These are phyloP conservation scores for Pseudonitzschia pungens DNA, from an alignment of 108 stramenopile species.

Conservation along the genomic window DNA sequence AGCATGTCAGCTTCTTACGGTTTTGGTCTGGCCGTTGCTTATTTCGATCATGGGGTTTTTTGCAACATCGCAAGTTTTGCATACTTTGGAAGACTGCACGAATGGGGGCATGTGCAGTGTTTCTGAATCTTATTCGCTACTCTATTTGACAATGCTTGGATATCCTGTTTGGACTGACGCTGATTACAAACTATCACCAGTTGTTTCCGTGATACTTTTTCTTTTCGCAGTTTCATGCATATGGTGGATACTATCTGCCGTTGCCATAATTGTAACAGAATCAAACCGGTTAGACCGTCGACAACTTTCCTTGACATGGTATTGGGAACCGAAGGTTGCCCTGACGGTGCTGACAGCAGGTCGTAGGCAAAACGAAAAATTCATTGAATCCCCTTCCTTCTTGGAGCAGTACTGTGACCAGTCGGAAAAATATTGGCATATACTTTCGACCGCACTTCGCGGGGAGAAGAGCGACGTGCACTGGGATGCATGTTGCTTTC, in stretches of 20 bases:
- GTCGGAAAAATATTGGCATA: slow-evolving; percentile 32
- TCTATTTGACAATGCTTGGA: slow-evolving; percentile 40
- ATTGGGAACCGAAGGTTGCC: slow-evolving; percentile 50
- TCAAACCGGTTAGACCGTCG: slow-evolving; percentile 21
- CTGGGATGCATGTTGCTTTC: slow-evolving; percentile 27
- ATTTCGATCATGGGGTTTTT: slow-evolving; percentile 29
- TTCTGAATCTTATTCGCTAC: slow-evolving; percentile 31
- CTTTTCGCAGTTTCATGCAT: slow-evolving; percentile 35
- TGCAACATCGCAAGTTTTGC: slow-evolving; percentile 42
- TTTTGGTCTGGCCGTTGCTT: slow-evolving; percentile 42
- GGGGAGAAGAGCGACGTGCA: slow-evolving; percentile 11
- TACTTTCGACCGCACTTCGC: slow-evolving; percentile 12
- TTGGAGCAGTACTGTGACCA: slow-evolving; percentile 23
- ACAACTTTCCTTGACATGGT: slow-evolving; percentile 34
- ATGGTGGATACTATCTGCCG: slow-evolving; percentile 28
- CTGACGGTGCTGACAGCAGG: slow-evolving; percentile 20
- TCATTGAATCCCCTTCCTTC: slow-evolving; percentile 1
- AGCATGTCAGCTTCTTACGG: slow-evolving; percentile 19
- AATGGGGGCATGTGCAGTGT: slow-evolving; percentile 37
- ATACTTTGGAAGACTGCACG: slow-evolving; percentile 35
- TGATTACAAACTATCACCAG: slow-evolving; percentile 3
- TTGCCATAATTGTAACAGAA: slow-evolving; percentile 37
- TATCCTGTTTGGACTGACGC: slow-evolving; percentile 26
- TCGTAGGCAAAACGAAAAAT: not conserved
- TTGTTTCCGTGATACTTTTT: slow-evolving; percentile 19